These are phyloP conservation scores for Yamadazyma dushanensis DNA, from an alignment of 1,139 yeast genomes.

Conservation along the genomic window DNA sequence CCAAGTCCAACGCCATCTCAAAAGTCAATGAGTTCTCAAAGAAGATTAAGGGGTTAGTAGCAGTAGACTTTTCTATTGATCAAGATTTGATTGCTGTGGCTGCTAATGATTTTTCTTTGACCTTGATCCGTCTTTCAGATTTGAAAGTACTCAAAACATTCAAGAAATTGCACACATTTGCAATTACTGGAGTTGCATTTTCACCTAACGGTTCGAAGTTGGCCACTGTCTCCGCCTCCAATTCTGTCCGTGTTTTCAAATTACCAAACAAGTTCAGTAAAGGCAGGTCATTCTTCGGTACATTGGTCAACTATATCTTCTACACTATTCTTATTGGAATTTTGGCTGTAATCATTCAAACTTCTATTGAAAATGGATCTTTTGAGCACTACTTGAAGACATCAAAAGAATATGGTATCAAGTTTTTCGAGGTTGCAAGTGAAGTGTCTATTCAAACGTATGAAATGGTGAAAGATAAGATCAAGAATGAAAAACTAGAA, in stretches of 20 bases:
- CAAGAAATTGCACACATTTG: slow-evolving; percentile 71
- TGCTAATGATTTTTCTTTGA: slow-evolving; percentile 72
- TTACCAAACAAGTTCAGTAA: slow-evolving; percentile 55
- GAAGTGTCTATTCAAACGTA: slow-evolving; percentile 24
- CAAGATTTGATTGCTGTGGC: slow-evolving; percentile 66
- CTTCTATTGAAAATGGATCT: slow-evolving; percentile 38
- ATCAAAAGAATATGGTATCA: slow-evolving; percentile 20
- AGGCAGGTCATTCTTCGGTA: slow-evolving; percentile 45
- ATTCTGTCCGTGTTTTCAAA: slow-evolving; percentile 62
- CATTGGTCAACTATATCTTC: slow-evolving; percentile 39
- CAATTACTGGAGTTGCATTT: slow-evolving; percentile 73
- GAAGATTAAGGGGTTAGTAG: slow-evolving; percentile 65
- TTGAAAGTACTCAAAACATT: slow-evolving; percentile 52
- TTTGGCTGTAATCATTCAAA: slow-evolving; percentile 47
- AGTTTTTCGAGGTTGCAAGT: slow-evolving; percentile 26
- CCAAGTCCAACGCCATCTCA: slow-evolving; percentile 41
- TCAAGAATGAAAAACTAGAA: slow-evolving; percentile 35
- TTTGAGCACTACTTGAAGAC: slow-evolving; percentile 23
- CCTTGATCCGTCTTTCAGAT: slow-evolving; percentile 51
- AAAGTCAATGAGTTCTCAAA: slow-evolving; percentile 47
- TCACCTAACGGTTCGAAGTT: slow-evolving; percentile 67
- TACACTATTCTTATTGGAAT: slow-evolving; percentile 47
- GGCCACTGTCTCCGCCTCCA: slow-evolving; percentile 82
- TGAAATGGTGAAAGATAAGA: slow-evolving; percentile 41
- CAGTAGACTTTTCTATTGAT: slow-evolving; percentile 53